Evolutionary conservation across 768 basidiomycete species (phyloP), one percentile per base, ranked within the genome.

Genomic region (Tricholoma sp.): DNA sequence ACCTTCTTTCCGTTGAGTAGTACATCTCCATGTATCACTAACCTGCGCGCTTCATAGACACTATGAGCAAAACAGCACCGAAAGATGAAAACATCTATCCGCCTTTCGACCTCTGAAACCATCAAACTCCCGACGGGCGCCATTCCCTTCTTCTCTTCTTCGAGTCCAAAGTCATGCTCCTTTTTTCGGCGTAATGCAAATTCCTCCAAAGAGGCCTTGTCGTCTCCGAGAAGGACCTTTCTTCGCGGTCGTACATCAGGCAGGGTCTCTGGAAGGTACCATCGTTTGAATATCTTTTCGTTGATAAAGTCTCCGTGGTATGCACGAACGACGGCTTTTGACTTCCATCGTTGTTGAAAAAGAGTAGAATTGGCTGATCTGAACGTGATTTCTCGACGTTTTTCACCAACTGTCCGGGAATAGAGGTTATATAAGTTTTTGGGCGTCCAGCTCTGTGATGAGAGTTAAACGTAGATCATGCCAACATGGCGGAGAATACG

Each of bases 221-320:
- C 80, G 52, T 79, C 77, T 7, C 77, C 76, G 12, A 74, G 64
- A 3, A 50, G 27, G 46, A 78, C 67, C 61, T 64, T 72, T 54
- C 74, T 76, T 39, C 76, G 80, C 43, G 82, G 92, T 50, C 90
- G 88, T 54, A 92, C 89, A 65, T 94, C 91, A 0, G 91, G 96
- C 14, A 98, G 79, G 0, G 81, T 86, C 58, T 83, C 78, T 14
- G 96, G 96, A 35, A 99, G 82, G 70, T 94, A 98, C 89, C 93
- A 94, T 57, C 89, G 84, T 69, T 94, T 94, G 82, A 98, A 98
- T 35, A 87, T 86, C 65, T 87, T 89, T 76, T 96, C 93, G 54
- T 86, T 86, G 59, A 98, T 94, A 68, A 83, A 88, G 79, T 97
- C 95, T 21, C 95, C 94, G 68, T 98, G 97, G 79, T 98, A 98